Conservation (phyloP, 345 rosid species). For the Pelargonium nanum region DNA sequence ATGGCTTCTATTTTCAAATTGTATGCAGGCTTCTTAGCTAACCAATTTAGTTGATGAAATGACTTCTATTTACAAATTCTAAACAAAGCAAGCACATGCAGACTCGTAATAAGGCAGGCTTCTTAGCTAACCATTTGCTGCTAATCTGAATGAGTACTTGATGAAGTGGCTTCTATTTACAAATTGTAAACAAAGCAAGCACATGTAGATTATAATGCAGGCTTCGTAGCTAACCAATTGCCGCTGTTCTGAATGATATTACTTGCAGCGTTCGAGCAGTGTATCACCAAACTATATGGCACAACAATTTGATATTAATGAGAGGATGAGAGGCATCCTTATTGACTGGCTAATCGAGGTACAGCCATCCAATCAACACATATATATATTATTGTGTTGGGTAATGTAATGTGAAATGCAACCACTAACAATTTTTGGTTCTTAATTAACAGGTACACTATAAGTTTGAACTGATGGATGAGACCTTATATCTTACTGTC, state of each 20-base stretch:
- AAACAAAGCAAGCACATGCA: too few relatives aligned
- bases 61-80: too few relatives aligned
- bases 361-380: neutral
- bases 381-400: neutral
- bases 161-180: too few relatives aligned
- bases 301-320: slow-evolving; percentile 64
- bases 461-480: slow-evolving; percentile 97
- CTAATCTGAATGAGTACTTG: too few relatives aligned
- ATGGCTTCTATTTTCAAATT: too few relatives aligned
- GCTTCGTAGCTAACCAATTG: neutral
- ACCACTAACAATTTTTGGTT: neutral
- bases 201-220: too few relatives aligned
- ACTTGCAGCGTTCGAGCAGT: slow-evolving; percentile 40
- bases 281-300: slow-evolving; percentile 63
- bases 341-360: slow-evolving; percentile 97
- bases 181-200: too few relatives aligned
- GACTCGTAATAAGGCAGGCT: too few relatives aligned
- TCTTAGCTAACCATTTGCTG: too few relatives aligned
- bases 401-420: neutral
- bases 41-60: too few relatives aligned
- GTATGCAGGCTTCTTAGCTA: too few relatives aligned
- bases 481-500: slow-evolving; percentile 80
- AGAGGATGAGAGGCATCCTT: slow-evolving; percentile 88
- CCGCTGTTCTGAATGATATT: neutral
- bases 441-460: slow-evolving; percentile 66